Base-by-base conservation (phyloP, 257 asterid species). In the Nicotiana paniculata region DNA sequence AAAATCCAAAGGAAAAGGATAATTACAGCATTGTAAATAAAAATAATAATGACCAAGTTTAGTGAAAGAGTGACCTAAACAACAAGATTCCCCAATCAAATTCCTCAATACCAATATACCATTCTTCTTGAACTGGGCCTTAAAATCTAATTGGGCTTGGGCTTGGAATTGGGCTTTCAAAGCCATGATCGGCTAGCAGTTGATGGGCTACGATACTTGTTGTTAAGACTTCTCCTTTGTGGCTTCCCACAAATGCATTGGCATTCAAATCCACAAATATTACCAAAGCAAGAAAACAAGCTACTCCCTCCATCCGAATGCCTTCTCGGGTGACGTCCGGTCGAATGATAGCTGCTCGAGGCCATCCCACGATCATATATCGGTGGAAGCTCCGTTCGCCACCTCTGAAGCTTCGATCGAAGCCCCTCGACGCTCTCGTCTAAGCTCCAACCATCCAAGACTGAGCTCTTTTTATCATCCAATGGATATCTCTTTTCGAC, bases 351-450 rank as follows among this genome's bases (percentile, higher is more conserved):
- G 83, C 90, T 87, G 5, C 88, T 85, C 4, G 87, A 83, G 0
- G 89, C 88, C 61, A 51, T 86, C 21, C 90, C 90, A 0, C 85
- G 84, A 7, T 90, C 90, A 18, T 89, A 88, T 69, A 89, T 2
- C 1, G 90, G 89, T 1, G 94, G 95, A 3, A 87, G 77, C 82
- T 93, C 93, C 15, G 83, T 90, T 18, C 90, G 86, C 95, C 97
- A 93, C 86, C 97, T 86, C 81, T 93, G 95, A 8, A 92, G 91
- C 88, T 91, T 93, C 3, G 97, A 87, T 72, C 84, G 79, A 57
- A 93, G 91, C 83, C 97, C 97, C 70, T 93, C 95, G 1, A 72
- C 86, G 16, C 91, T 89, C 15, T 93, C 97, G 6, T 88, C 93
- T 82, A 85, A 32, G 64, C 92, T 92, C 97, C 97, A 93, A 57